Base-by-base conservation (phyloP, 805 yeast species). In the Hanseniaspora occidentalis region DNA sequence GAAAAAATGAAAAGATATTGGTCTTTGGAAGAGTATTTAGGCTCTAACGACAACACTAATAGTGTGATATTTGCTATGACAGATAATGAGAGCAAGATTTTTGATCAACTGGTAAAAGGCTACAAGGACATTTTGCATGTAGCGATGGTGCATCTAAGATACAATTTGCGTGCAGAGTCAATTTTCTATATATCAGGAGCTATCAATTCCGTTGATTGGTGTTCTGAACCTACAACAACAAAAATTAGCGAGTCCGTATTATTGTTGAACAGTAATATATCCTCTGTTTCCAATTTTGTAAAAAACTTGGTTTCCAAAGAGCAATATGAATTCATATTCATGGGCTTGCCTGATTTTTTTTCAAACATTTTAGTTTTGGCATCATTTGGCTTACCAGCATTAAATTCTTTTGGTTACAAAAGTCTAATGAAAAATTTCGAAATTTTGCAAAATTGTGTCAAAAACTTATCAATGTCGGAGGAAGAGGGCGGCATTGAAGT, bases 21-120 rank as follows among this genome's bases (percentile, higher is more conserved):
- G 69, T 52, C 66, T n/a, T 60, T 65, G 43, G 62, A 60, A 48
- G 68, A 64, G 40, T 48, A 58, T n/a, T 41, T 52, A 17, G 57
- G 55, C 38, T 34, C 53, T 5, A 47, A 50, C 20, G 48, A 45
- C 5, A 46, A 39, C 14, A 29, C 31, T 24, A 39, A 40, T 9
- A 44, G 44, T 14, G 31, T 52, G 20, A 51, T 44, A 37, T 31
- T 58, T 26, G 45, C 50, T 8, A 42, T 57, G 43, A 44, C 49
- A 38, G 39, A 41, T 1, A 50, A 53, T 33, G 37, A 47, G 4
- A 38, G 42, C 2, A 29, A 37, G 2, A 45, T 42, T 27, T 57
- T 57, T 43, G 52, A 52, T 27, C 22, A 34, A 3, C 41, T 50
- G 16, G 38, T 47, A 3, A 29, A 43, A 19, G 50, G 49, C 1